phyloP scores from a whole-genome alignment of 2,329 filamentous ascomycete species.

The Dactylellina drechsleri region DNA sequence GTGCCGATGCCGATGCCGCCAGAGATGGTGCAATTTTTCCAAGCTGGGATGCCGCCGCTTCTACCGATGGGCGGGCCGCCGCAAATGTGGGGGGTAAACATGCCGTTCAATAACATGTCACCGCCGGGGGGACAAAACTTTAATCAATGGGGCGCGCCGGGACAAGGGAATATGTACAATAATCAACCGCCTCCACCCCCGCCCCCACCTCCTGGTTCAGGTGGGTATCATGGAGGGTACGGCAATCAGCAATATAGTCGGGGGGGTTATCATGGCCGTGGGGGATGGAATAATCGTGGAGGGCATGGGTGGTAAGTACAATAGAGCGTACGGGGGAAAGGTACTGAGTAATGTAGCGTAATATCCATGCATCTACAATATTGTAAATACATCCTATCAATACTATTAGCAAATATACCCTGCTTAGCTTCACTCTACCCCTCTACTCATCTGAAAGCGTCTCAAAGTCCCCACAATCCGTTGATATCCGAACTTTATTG shows the following conservation, averaged over 20 bases:
- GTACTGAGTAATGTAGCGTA: neutral
- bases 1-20: slow-evolving; percentile 42
- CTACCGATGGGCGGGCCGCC: slow-evolving; percentile 20
- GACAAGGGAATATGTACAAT: slow-evolving; percentile 41
- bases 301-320: slow-evolving; percentile 24
- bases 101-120: slow-evolving; percentile 39
- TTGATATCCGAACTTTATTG: slow-evolving; percentile 34
- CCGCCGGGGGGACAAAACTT: slow-evolving; percentile 25
- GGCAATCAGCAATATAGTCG: slow-evolving; percentile 38
- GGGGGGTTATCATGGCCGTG: slow-evolving; percentile 36
- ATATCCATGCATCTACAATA: slow-evolving; percentile 10
- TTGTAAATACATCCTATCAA: neutral
- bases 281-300: slow-evolving; percentile 38
- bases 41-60: slow-evolving; percentile 33
- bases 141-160: slow-evolving; percentile 34
- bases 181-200: slow-evolving; percentile 46
- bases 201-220: slow-evolving; percentile 24
- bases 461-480: slow-evolving; percentile 9
- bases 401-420: slow-evolving; percentile 17
- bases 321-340: neutral
- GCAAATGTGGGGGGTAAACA: slow-evolving; percentile 32
- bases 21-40: slow-evolving; percentile 53
- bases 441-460: neutral
- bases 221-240: slow-evolving; percentile 31
- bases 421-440: neutral